A percentile compares a stretch with the other conserved stretches of the same genome.
Evolutionary conservation across 352 stramenopile genomes (phyloP).

Genomic region (Phytophthora meadii): DNA sequence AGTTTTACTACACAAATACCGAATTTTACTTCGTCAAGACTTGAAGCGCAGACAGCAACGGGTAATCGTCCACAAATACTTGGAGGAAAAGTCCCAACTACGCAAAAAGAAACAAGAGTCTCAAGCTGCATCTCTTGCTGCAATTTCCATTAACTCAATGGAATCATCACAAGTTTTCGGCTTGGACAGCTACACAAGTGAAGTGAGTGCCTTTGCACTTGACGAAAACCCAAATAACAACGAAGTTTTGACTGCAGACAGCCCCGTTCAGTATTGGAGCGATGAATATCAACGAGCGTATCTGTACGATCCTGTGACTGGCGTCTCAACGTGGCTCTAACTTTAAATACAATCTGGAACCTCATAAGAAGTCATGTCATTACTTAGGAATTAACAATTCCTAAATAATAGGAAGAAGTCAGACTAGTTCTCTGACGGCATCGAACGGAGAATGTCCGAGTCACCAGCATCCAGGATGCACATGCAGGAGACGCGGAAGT

Average conservation of each 20-base stretch:
- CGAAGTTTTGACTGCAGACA: background rate
- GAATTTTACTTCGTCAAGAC: slow-evolving; percentile 55
- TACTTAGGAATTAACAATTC: background rate
- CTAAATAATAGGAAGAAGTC: slow-evolving; percentile 2
- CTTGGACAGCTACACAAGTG: slow-evolving; percentile 13
- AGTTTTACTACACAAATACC: slow-evolving; percentile 51
- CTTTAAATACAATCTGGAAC: background rate
- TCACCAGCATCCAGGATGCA: slow-evolving; percentile 97
- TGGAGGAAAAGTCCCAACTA: slow-evolving; percentile 49
- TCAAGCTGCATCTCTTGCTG: background rate
- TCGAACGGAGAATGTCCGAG: slow-evolving; percentile 97
- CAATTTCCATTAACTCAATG: slow-evolving; percentile 1
- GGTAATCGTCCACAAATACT: slow-evolving; percentile 57
- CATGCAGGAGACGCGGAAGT: slow-evolving; percentile 98
- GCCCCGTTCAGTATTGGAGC: slow-evolving; percentile 58
- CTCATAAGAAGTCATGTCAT: background rate
- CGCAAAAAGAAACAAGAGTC: slow-evolving; percentile 36
- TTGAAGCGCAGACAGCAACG: slow-evolving; percentile 57
- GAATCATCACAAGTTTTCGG: slow-evolving; percentile 3
- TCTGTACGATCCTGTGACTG: slow-evolving; percentile 35
- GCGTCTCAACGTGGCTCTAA: slow-evolving; percentile 54
- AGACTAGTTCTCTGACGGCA: slow-evolving; percentile 56
- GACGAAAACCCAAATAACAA: slow-evolving; percentile 5
- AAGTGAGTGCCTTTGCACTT: slow-evolving; percentile 19
- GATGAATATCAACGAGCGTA: slow-evolving; percentile 42